Conservation (phyloP, 192 early-diverging fungal species). For the Spizellomyces sp. region DNA sequence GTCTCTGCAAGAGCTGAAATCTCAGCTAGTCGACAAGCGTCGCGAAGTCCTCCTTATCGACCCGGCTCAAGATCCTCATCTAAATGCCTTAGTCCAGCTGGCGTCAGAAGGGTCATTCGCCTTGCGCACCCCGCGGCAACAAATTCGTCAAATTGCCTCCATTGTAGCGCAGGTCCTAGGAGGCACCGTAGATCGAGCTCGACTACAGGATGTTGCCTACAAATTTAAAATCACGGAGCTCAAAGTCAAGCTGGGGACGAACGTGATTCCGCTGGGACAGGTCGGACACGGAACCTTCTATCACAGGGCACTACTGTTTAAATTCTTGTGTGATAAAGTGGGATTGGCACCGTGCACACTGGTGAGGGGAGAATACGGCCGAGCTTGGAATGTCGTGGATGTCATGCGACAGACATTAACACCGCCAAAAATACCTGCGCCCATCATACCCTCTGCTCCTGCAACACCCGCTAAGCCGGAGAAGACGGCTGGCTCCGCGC, state of each 20-base stretch:
- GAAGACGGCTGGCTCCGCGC: constrained; percentile 10
- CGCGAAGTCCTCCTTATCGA: constrained; percentile 56
- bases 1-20: constrained; percentile 39
- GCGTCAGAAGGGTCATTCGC: constrained; percentile 3
- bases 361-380: constrained; percentile 53
- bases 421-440: constrained; percentile 11
- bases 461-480: constrained; percentile 22
- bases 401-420: constrained; percentile 27
- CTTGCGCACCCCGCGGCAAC: constrained; percentile 26
- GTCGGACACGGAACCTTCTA: constrained; percentile 55
- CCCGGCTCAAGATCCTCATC: constrained; percentile 30
- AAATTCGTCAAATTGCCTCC: constrained; percentile 46
- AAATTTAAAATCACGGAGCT: constrained; percentile 60
- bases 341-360: constrained; percentile 46
- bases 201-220: constrained; percentile 25
- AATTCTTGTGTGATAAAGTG: constrained; percentile 51
- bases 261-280: constrained; percentile 51
- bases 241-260: constrained; percentile 44
- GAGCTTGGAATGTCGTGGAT: constrained; percentile 54
- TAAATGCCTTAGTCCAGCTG: constrained; percentile 26
- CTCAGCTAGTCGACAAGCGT: constrained; percentile 44
- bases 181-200: constrained; percentile 39
- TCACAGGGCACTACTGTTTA: constrained; percentile 61
- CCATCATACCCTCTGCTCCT: constrained; percentile 3
- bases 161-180: constrained; percentile 52